Evolutionary conservation across 176 grass and related monocot genomes (phyloP).

Genomic region (Eleusine indica): DNA sequence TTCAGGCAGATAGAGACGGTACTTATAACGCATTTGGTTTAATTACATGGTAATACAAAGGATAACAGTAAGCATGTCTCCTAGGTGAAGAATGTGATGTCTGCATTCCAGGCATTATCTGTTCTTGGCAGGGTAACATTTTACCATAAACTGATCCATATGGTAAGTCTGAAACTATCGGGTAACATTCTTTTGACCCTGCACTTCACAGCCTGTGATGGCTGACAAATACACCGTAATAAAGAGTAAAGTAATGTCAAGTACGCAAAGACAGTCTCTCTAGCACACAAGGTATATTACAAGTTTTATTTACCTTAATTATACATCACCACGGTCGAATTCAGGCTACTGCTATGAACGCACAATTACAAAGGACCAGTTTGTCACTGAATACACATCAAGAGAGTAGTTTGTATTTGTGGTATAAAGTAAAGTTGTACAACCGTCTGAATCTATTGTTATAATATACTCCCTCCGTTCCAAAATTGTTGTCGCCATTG

Average conservation of each 20-base stretch:
- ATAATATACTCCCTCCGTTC: neutral
- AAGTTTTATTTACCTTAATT: too few species aligned
- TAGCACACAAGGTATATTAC: too few species aligned
- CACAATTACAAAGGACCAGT: neutral
- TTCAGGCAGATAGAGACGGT: too few species aligned
- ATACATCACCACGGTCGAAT: neutral
- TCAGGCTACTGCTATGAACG: neutral
- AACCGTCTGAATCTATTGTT: neutral
- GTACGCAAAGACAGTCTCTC: neutral
- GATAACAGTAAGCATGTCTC: too few species aligned
- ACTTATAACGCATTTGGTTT: too few species aligned
- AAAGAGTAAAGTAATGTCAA: neutral
- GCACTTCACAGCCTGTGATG: neutral
- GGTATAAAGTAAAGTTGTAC: neutral
- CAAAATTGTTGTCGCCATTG: too few species aligned
- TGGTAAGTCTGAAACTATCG: neutral
- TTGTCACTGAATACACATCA: neutral
- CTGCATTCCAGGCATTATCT: too few species aligned
- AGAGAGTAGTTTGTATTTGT: slow-evolving; percentile 7
- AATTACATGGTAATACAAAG: too few species aligned
- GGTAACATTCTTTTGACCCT: neutral
- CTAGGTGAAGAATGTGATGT: too few species aligned
- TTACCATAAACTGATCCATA: neutral
- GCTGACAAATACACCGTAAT: neutral
- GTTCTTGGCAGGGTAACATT: neutral